A percentile compares a stretch with the other conserved stretches of the same genome.
Evolutionary conservation across 129 eudicot species (phyloP).

Genomic region (Centella asiatica): DNA sequence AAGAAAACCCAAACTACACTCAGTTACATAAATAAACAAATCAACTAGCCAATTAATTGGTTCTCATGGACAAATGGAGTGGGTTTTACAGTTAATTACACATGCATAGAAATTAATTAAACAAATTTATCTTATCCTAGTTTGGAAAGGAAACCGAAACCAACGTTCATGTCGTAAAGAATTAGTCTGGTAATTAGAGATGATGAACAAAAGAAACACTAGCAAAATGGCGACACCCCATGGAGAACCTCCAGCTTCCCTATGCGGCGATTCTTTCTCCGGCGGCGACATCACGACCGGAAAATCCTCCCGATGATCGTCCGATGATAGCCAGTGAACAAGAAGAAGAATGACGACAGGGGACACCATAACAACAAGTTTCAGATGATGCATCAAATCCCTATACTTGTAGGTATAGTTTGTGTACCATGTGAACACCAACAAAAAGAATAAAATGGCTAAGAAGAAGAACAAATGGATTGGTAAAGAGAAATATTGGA

Average conservation of each 20-base stretch:
- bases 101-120: too few relatives aligned
- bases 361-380: constrained; percentile 35
- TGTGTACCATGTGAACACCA: constrained; percentile 59
- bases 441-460: constrained; percentile 33
- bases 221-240: constrained; percentile 58
- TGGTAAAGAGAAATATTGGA: constrained; percentile 43
- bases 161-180: too few relatives aligned
- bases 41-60: too few relatives aligned
- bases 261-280: constrained; percentile 45
- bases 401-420: constrained; percentile 53
- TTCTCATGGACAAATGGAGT: too few relatives aligned
- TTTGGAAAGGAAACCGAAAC: too few relatives aligned
- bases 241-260: constrained; percentile 57
- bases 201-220: constrained; percentile 49
- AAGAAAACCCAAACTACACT: too few relatives aligned
- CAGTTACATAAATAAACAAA: too few relatives aligned
- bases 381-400: constrained; percentile 36
- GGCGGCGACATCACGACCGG: constrained; percentile 34
- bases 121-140: too few relatives aligned
- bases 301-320: constrained; percentile 18
- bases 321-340: constrained; percentile 48
- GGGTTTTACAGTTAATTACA: too few relatives aligned
- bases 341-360: constrained; percentile 51
- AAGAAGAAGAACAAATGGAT: constrained; percentile 53
- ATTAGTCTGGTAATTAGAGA: too few relatives aligned